Evolutionary conservation across 345 rosid genomes (phyloP), one percentile per base, ranked within the genome.

Genomic region (Hevea brasiliensis): DNA sequence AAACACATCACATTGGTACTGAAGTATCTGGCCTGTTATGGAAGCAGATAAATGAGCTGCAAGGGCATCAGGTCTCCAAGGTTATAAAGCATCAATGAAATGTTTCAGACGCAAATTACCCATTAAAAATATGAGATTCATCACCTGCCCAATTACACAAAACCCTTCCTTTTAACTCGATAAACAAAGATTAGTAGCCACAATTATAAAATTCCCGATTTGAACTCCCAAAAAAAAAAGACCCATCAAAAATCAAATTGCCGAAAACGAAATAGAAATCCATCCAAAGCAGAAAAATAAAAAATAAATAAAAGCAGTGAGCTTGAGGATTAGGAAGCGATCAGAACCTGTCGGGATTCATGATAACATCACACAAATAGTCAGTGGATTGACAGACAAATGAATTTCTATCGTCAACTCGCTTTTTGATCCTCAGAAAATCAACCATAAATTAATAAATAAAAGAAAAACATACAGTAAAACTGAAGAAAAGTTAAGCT

Each of bases 341-440:
- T 87, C 87, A 74, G 86, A 87, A 84, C 85, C 87, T 82, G 84
- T 86, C 85, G 86, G 80, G 86, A 84, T 87, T 77, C 85, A 77
- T 11, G 7, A 18, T 70, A 68, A 83, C 90, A 87, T 84, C 90
- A 87, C 78, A 68, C 27, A 20, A 60, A 50, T 53, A 68, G 55
- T 87, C 86, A 87, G 90, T 68, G 85, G 85, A 87, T 87, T 84
- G 81, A 84, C 85, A 81, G 86, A 82, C 79, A 23, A 48, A 67
- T 82, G 87, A 79, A 76, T 67, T 77, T 73, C 69, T 79, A 73
- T 87, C 88, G 47, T 87, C 90, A 81, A 76, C 69, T 82, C 89
- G 83, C 85, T 56, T 58, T 63, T 65, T n/a, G n/a, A 48, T n/a
- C 54, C 18, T n/a, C 3, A 18, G 44, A 4, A 64, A 26, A 1